These are phyloP conservation scores for Quercus agrifolia DNA, from an alignment of 306 rosid genomes.

Conservation along the genomic window DNA sequence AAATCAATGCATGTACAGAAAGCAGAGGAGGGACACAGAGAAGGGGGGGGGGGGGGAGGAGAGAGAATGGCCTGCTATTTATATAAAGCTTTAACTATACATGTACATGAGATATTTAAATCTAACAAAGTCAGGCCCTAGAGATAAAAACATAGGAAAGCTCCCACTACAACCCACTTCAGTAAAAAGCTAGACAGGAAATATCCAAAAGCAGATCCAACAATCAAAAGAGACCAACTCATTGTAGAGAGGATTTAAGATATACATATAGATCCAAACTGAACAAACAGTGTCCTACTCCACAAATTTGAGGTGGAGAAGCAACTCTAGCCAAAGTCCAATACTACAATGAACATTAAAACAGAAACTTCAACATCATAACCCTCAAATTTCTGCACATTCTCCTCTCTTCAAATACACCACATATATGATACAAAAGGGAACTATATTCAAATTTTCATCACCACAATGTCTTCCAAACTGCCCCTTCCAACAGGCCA, in stretches of 20 bases:
- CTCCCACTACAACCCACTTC: background rate
- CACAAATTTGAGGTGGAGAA: no score
- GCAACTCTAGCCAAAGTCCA: no score
- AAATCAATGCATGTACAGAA: background rate
- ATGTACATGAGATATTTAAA: background rate
- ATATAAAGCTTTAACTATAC: background rate
- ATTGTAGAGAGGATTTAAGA: background rate
- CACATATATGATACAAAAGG: no score
- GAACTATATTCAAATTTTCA: no score
- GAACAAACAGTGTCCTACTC: background rate
- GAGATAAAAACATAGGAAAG: background rate
- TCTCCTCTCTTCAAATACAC: no score
- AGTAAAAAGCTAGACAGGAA: no score
- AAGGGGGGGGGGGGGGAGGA: background rate
- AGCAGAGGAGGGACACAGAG: background rate
- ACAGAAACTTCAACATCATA: no score
- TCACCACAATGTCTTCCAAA: no score
- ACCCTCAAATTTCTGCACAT: no score
- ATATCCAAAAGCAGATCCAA: background rate
- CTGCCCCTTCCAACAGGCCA: no score
- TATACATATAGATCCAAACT: background rate
- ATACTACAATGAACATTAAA: no score
- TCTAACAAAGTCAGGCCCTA: background rate
- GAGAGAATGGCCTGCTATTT: background rate
- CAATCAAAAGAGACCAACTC: background rate